phyloP scores from a whole-genome alignment of 495 filamentous ascomycete genomes.

The Bryoglossum gracile region DNA sequence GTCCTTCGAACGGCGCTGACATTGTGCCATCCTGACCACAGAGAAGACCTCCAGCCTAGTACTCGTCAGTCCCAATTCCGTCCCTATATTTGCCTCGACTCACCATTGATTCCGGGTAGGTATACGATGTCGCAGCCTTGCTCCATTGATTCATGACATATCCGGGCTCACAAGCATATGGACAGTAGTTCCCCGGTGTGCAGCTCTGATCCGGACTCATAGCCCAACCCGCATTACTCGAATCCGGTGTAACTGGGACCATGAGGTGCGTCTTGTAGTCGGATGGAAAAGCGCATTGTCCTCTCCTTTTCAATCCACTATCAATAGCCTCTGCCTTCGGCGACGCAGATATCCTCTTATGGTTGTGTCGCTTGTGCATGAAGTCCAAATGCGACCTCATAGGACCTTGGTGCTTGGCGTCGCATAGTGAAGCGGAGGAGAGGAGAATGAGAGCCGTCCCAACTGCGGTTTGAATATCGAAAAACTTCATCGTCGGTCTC shows the following conservation, averaged over 20 bases:
- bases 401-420: constrained; percentile 16
- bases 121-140: constrained; percentile 57
- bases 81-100: constrained; percentile 24
- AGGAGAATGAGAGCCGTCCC: constrained; percentile 41
- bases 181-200: constrained; percentile 62
- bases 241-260: constrained; percentile 57
- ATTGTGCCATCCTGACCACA: constrained; percentile 62
- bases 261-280: constrained; percentile 66
- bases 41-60: constrained; percentile 68
- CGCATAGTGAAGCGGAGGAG: constrained; percentile 29
- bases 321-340: constrained; percentile 17
- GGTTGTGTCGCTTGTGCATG: constrained; percentile 14
- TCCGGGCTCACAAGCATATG: constrained; percentile 69
- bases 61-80: constrained; percentile 25
- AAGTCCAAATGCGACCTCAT: constrained; percentile 17
- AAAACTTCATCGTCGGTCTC: constrained; percentile 38
- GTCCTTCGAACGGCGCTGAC: constrained; percentile 62
- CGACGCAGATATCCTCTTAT: constrained; percentile 16
- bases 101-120: constrained; percentile 69
- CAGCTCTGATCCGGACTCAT: constrained; percentile 74
- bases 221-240: constrained; percentile 69
- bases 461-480: constrained; percentile 40
- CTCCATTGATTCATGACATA: constrained; percentile 79
- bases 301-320: constrained; percentile 26
- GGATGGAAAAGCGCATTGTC: constrained; percentile 57